phyloP scores from a whole-genome alignment of 768 basidiomycete species.

The Asterophora lycoperdoides region DNA sequence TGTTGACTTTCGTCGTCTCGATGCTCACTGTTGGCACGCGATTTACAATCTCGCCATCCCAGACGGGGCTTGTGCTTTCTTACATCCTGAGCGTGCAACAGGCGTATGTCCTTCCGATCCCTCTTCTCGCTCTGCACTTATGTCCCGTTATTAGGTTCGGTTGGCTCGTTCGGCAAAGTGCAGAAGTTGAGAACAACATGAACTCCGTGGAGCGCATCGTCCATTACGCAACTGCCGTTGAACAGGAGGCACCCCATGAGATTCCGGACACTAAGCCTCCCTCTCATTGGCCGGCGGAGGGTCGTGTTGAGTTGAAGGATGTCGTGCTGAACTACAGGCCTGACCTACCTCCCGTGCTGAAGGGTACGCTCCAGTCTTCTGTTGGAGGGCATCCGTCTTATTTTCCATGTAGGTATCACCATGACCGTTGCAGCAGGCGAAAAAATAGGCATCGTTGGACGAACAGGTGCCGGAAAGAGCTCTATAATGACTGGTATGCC shows the following conservation, averaged over 20 bases:
- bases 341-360: constrained; percentile 85
- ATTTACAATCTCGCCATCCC: constrained; percentile 71
- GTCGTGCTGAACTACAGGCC: constrained; percentile 82
- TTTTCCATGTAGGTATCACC: constrained; percentile 36
- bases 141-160: constrained; percentile 45
- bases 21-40: constrained; percentile 74
- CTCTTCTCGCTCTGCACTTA: constrained; percentile 2
- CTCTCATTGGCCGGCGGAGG: constrained; percentile 68
- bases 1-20: constrained; percentile 73
- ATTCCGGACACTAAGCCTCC: constrained; percentile 57
- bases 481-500: constrained; percentile 74
- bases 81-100: constrained; percentile 81
- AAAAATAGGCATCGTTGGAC: constrained; percentile 89
- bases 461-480: constrained; percentile 86
- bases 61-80: constrained; percentile 73
- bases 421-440: constrained; percentile 72
- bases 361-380: constrained; percentile 34
- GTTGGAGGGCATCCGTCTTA: not conserved
- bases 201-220: constrained; percentile 85
- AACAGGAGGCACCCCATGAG: constrained; percentile 76
- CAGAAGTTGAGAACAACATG: constrained; percentile 93
- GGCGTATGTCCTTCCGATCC: constrained; percentile 30
- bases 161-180: constrained; percentile 72
- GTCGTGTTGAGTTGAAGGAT: constrained; percentile 69
- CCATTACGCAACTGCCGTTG: constrained; percentile 74